Evolutionary conservation across 805 yeast species (phyloP), one percentile per base, ranked within the genome.

Genomic region (Yarrowia yakushimensis): DNA sequence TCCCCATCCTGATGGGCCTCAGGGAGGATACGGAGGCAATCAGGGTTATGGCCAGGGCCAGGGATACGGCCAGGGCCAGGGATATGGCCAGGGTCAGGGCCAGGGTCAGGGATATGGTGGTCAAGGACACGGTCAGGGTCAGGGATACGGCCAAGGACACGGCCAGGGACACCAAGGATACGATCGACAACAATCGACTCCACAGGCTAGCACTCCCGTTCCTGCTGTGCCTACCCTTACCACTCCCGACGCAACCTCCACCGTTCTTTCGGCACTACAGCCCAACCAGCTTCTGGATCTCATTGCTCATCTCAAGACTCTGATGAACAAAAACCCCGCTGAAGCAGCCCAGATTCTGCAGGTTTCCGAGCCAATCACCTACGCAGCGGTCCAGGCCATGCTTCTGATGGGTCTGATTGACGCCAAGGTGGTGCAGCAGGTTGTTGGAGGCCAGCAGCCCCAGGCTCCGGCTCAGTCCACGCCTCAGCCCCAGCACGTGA

Each of bases 371-470:
- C 93, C 94, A 0, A 76, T 91, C 60, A 76, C 87, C 1, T 89
- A 85, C 70, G 90, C 94, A 0, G 74, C 90, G 31, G 88, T 90
- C 1, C 96, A 91, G 70, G 78, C 86, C 0, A 73, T 88, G 62
- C 71, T 85, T 65, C 72, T 72, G 64, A 74, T 74, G 69, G 78
- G 74, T 25, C 69, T 71, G 39, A 74, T 70, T 15, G 72, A 69
- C 42, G 74, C 64, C 27, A 63, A 66, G 31, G 71, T 69, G 1
- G 69, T 69, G 12, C 61, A 65, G 15, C 67, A 68, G 54, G 70
- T 68, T 2, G 65, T 66, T 23, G 66, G 63, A 42, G 66, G 65
- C n/a, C 61, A 63, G 55, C 63, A 48, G 13, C 45, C 45, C 12
- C 45, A 23, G 8, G 45, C 45, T 10, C 61, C 28, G 11, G 30